Base-by-base conservation (phyloP, 2,329 filamentous ascomycete species). In the Diaporthe humulicola region DNA sequence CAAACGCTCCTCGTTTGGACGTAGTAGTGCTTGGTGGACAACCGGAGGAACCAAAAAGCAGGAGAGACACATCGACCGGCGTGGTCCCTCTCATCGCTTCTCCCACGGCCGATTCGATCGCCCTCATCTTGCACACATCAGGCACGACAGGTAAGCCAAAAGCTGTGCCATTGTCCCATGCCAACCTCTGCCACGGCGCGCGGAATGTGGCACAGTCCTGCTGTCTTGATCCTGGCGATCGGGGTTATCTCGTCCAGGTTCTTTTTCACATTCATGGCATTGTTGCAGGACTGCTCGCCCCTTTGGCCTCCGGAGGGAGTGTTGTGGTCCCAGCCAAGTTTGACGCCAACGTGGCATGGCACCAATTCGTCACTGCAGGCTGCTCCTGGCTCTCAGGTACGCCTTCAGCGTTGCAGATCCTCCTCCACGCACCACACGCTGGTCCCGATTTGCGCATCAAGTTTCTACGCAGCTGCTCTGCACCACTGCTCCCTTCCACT, bases 301-400 rank as follows among this genome's bases (percentile, higher is more conserved):
- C 95, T 1, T 87, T 98, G 17, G 87, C 89, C 78, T 93, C 93
- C 3, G 93, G 93, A 30, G 94, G 94, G 71, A 96, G 94, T 14
- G 93, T 95, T 75, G 88, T 98, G 73, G 93, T 97, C 6, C 95
- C 95, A 1, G 80, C 87, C 73, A 93, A 92, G 81, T 97, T 97
- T 88, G 96, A 94, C 4, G 94, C 95, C 14, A 89, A 90, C 1
- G 92, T 94, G 28, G 97, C 97, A 85, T 98, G 95, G 95, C 82
- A 84, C n/a, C 93, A 97, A 82, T 97, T 97, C 80, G 88, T 88
- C 78, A 86, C 88, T 8, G 88, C 95, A 86, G 88, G 91, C 77
- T 95, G 94, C 42, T 97, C 95, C 82, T 98, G 95, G 95, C 97
- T 97, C 85, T 96, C 95, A 0, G 95, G 95, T 1, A 95, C 97